Evolutionary conservation across 2,329 filamentous ascomycete species (phyloP).

Genomic region (Calonectria henricotiae): DNA sequence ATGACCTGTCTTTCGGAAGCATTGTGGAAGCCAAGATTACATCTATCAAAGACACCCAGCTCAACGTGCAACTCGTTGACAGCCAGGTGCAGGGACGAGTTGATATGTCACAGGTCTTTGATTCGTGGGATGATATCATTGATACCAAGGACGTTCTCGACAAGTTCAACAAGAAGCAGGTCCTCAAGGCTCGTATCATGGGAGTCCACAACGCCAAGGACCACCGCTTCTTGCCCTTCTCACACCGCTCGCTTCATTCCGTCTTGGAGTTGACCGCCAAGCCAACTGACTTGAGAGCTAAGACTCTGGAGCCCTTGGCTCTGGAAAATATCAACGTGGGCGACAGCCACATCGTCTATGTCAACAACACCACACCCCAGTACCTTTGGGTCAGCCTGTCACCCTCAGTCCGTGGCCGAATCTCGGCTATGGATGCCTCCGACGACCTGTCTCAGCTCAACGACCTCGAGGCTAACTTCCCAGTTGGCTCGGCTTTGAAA

Average conservation of each 20-base stretch:
- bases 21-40: constrained; percentile 83
- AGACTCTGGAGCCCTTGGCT: constrained; percentile 69
- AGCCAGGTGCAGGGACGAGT: constrained; percentile 85
- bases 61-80: constrained; percentile 91
- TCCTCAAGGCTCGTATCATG: constrained; percentile 83
- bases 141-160: constrained; percentile 85
- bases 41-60: constrained; percentile 91
- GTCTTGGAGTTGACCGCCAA: constrained; percentile 92
- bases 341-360: constrained; percentile 83
- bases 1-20: constrained; percentile 82
- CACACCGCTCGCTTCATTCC: constrained; percentile 85
- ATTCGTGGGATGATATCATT: constrained; percentile 88
- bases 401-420: constrained; percentile 87
- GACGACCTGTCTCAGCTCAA: constrained; percentile 87
- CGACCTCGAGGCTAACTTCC: constrained; percentile 85
- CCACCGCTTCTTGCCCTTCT: constrained; percentile 92
- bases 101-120: constrained; percentile 92
- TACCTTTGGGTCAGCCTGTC: constrained; percentile 93
- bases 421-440: constrained; percentile 87
- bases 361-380: constrained; percentile 89
- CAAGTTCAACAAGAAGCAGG: constrained; percentile 80
- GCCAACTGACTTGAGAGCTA: constrained; percentile 73
- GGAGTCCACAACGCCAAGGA: constrained; percentile 92
- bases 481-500: constrained; percentile 89
- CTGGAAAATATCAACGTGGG: constrained; percentile 82